phyloP scores from a whole-genome alignment of 768 basidiomycete genomes.

The Tulasnella sp. region DNA sequence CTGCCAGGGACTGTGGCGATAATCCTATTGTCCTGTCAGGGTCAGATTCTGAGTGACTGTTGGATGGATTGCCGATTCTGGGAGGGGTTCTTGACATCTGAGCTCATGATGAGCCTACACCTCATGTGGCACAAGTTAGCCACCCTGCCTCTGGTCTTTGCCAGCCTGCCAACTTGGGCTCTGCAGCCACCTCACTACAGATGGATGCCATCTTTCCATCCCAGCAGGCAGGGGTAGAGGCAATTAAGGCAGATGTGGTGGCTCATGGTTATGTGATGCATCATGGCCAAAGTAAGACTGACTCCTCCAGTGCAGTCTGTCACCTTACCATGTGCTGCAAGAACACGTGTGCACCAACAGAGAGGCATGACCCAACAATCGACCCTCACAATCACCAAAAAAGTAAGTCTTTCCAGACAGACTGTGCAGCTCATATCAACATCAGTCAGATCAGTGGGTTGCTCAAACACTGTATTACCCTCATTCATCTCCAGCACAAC shows the following conservation, averaged over 20 bases:
- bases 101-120: too few species aligned
- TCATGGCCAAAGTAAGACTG: neutral
- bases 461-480: neutral
- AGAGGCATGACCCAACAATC: neutral
- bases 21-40: neutral
- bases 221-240: neutral
- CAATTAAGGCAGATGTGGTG: neutral
- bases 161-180: neutral
- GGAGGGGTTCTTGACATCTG: too few species aligned
- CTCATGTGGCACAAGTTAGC: too few species aligned
- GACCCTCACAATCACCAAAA: neutral
- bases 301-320: neutral
- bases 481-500: constrained; percentile 21
- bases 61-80: too few species aligned
- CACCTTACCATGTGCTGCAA: neutral
- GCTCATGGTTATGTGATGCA: neutral
- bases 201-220: neutral
- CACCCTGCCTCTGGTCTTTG: too few species aligned
- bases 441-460: neutral
- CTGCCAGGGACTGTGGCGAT: neutral
- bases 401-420: neutral
- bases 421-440: constrained; percentile 6
- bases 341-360: neutral
- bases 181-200: neutral
- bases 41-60: too few species aligned